Base-by-base conservation (phyloP, 2,329 filamentous ascomycete genomes). In the Alternaria sp. region DNA sequence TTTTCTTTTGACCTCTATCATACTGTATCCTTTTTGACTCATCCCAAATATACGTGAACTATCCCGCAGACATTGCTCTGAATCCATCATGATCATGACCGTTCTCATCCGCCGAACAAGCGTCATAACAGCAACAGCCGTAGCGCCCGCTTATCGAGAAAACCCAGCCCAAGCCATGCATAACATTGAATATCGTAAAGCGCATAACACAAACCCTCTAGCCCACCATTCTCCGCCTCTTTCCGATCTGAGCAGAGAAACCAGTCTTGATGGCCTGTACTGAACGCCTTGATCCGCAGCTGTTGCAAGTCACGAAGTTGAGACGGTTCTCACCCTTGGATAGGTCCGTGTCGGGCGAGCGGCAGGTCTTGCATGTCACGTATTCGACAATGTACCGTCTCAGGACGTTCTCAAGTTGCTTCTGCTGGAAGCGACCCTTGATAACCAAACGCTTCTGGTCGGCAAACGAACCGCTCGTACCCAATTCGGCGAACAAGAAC, bases 351-450 rank as follows among this genome's bases (percentile, higher is more conserved):
- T 75, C 73, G 54, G 73, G 73, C 32, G 71, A 74, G 16, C 73
- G 72, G 86, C 95, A 99, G 41, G 95, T 99, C 85, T 97, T 97
- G 90, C 95, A 99, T 53, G 94, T 97, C 65, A 99, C 94, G 78
- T 98, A 98, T 84, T 98, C 94, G 81, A 96, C 89, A 79, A 97
- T 97, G 81, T 97, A 97, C 85, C 94, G 92, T 83, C 94, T 87
- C 78, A 98, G 83, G 54, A 98, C 93, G 82, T 96, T 97, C 85
- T 99, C 95, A 78, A 98, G 94, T 85, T 98, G 94, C 84, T 97
- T 97, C 85, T 98, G 94, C 82, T 98, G 94, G 91, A 99, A 99
- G 78, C 95, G 92, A 86, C 95, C 95, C 87, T 97, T 97, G 87
- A 99, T 99, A 78, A 99, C 94, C 75, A 99, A 82, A 77, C 94